Evolutionary conservation across 2,329 filamentous ascomycete genomes (phyloP).

Genomic region (Neophaeococcomyces mojaviensis): DNA sequence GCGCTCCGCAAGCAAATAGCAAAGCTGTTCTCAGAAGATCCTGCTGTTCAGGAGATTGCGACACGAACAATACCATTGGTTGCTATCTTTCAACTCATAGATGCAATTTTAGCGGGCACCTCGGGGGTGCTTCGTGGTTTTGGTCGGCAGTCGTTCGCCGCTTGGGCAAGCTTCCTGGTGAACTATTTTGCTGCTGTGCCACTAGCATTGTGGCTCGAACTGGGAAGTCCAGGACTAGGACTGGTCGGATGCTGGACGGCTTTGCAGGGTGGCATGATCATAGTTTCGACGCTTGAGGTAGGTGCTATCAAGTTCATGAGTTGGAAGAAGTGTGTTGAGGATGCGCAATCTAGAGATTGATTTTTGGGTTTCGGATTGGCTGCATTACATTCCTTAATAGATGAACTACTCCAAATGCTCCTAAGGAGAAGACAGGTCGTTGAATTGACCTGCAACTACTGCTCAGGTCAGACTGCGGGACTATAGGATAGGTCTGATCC

Average conservation of each 20-base stretch:
- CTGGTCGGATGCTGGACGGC: slow-evolving; percentile 12
- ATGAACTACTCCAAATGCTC: no score
- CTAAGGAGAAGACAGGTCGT: no score
- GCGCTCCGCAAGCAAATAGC: slow-evolving; percentile 60
- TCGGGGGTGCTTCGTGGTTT: slow-evolving; percentile 70
- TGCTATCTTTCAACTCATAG: slow-evolving; percentile 72
- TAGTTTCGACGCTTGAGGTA: slow-evolving; percentile 5
- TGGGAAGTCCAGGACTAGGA: slow-evolving; percentile 9
- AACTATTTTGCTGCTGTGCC: slow-evolving; percentile 60
- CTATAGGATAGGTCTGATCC: no score
- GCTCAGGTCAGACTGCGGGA: no score
- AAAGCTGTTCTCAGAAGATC: slow-evolving; percentile 57
- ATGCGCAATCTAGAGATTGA: slow-evolving; percentile 7
- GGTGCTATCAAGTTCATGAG: slow-evolving; percentile 10
- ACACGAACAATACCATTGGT: slow-evolving; percentile 61
- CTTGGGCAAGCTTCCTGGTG: slow-evolving; percentile 65
- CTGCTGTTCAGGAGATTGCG: slow-evolving; percentile 54
- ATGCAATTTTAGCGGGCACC: slow-evolving; percentile 61
- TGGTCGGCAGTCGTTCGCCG: slow-evolving; percentile 70
- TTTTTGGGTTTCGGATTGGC: neutral
- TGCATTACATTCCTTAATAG: no score
- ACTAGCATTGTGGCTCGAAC: slow-evolving; percentile 10
- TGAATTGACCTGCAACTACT: no score
- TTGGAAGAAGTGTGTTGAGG: slow-evolving; percentile 13
- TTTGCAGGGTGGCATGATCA: slow-evolving; percentile 4